phyloP scores from a whole-genome alignment of 2,329 filamentous ascomycete genomes.

The Elsinoe ampelina region DNA sequence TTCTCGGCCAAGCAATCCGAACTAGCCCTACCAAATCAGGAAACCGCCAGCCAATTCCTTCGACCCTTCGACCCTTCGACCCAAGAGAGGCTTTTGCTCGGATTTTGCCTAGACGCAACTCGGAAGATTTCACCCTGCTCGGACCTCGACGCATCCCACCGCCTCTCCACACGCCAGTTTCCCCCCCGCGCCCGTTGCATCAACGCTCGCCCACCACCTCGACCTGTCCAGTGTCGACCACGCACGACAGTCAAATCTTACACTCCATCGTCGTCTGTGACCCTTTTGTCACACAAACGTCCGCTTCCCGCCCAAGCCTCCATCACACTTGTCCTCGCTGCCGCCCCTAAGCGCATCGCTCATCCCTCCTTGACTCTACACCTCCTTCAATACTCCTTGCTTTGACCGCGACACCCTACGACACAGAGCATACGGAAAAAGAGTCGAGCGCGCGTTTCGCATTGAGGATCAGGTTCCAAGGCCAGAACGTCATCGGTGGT shows the following conservation, averaged over 20 bases:
- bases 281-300: slow-evolving; percentile 6
- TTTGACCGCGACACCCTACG: not conserved
- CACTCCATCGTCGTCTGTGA: not conserved
- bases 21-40: not conserved
- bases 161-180: not conserved
- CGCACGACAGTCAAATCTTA: not conserved
- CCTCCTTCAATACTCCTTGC: slow-evolving; percentile 5
- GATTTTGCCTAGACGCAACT: not conserved
- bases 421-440: not conserved
- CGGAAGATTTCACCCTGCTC: not conserved
- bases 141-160: not conserved
- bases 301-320: not conserved
- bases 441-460: slow-evolving; percentile 9
- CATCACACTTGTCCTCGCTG: slow-evolving; percentile 4
- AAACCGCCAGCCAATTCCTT: not conserved
- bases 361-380: slow-evolving; percentile 10
- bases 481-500: slow-evolving; percentile 13
- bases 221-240: not conserved
- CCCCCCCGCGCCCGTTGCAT: slow-evolving; percentile 11
- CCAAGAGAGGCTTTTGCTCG: not conserved
- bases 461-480: slow-evolving; percentile 6
- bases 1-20: not conserved
- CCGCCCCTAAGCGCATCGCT: slow-evolving; percentile 9
- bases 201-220: slow-evolving; percentile 8
- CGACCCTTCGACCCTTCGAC: not conserved